These are phyloP conservation scores for Marasmius fiardii DNA, from an alignment of 1,284 basidiomycete genomes.

Conservation along the genomic window DNA sequence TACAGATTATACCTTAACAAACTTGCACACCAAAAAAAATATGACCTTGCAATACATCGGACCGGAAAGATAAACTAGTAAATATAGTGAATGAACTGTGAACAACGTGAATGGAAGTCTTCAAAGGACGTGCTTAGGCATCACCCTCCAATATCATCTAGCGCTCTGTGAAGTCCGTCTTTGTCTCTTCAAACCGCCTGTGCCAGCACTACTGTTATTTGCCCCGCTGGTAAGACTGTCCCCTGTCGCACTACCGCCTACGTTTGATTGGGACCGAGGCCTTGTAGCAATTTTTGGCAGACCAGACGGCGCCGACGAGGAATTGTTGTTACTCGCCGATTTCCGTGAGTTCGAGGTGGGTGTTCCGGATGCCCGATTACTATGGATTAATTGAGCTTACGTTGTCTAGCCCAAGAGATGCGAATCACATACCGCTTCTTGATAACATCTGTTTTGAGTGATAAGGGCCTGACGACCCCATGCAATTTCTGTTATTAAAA, in stretches of 20 bases:
- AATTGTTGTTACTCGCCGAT: constrained; percentile 30
- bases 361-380: constrained; percentile 76
- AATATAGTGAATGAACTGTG: constrained; percentile 8
- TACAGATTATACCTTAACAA: constrained; percentile 10
- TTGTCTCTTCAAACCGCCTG: constrained; percentile 71
- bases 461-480: constrained; percentile 90
- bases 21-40: neutral
- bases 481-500: constrained; percentile 74
- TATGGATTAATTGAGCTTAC: constrained; percentile 26
- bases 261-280: constrained; percentile 61
- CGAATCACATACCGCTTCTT: constrained; percentile 77
- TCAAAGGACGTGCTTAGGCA: constrained; percentile 1
- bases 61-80: too few relatives aligned
- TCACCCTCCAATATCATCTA: constrained; percentile 31
- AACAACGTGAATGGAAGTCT: neutral
- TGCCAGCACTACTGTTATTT: constrained; percentile 26
- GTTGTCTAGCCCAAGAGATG: constrained; percentile 6
- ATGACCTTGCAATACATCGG: too few relatives aligned
- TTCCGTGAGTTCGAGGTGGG: constrained; percentile 63
- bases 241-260: constrained; percentile 45
- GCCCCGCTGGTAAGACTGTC: constrained; percentile 27
- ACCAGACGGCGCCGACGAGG: constrained; percentile 17
- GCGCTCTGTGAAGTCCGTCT: constrained; percentile 48
- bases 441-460: constrained; percentile 95
- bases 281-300: constrained; percentile 71